These are phyloP conservation scores for Polytrichum formosum DNA, from an alignment of 225 moss, liverwort and hornwort genomes.

Conservation along the genomic window DNA sequence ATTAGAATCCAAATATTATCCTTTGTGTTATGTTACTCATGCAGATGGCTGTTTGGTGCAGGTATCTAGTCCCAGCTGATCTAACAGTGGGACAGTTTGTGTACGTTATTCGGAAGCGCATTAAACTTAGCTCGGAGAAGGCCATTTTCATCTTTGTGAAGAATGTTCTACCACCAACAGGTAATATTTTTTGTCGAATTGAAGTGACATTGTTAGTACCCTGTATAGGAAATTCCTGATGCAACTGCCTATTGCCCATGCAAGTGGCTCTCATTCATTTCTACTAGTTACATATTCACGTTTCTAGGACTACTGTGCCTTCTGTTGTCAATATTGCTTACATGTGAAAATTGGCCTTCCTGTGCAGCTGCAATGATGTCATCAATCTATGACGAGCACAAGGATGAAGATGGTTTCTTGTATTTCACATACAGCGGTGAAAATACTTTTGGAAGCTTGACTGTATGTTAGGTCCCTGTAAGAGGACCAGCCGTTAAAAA, in stretches of 20 bases:
- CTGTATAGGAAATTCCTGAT: too few relatives aligned
- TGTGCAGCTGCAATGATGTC: conserved; percentile 78
- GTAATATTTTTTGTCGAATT: neutral
- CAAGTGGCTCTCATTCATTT: too few relatives aligned
- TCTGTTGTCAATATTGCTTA: too few relatives aligned
- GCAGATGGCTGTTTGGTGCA: conserved; percentile 4
- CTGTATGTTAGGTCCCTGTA: conserved; percentile 18
- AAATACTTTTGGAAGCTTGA: conserved; percentile 67
- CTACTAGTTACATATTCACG: neutral
- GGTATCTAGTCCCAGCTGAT: conserved; percentile 60
- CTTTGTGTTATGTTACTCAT: neutral
- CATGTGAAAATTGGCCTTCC: neutral
- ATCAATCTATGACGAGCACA: conserved; percentile 76
- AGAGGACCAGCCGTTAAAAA: neutral
- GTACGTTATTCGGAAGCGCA: conserved; percentile 60
- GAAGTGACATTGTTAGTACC: too few relatives aligned
- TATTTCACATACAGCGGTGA: conserved; percentile 84
- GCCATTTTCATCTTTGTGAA: conserved; percentile 66
- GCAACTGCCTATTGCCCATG: too few relatives aligned
- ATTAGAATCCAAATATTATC: too few relatives aligned
- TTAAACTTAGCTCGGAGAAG: conserved; percentile 60
- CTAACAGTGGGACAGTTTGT: conserved; percentile 73
- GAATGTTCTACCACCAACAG: conserved; percentile 55
- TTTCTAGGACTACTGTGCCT: too few relatives aligned
- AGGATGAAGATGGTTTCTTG: conserved; percentile 82